phyloP scores from a whole-genome alignment of 164 flowering plant genomes.

The Saururus chinensis region DNA sequence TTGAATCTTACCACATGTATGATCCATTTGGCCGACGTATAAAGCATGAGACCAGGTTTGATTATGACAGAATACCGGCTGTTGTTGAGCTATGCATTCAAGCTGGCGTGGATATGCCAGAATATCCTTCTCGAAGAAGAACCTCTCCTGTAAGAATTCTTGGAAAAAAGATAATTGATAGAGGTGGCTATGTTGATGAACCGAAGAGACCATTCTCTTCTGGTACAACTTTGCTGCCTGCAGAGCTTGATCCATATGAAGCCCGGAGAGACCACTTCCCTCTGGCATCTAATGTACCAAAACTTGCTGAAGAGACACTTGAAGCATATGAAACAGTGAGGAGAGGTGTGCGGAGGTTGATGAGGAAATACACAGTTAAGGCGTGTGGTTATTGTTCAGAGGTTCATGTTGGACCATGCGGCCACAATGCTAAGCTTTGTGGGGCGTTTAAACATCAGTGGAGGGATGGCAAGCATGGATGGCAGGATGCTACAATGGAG shows the following conservation, averaged over 20 bases:
- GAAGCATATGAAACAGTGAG: constrained; percentile 64
- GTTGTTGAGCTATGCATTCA: constrained; percentile 92
- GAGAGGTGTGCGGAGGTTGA: constrained; percentile 47
- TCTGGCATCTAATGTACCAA: constrained; percentile 37
- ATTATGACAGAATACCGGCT: constrained; percentile 88
- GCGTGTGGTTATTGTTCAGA: constrained; percentile 96
- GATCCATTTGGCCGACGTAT: constrained; percentile 91
- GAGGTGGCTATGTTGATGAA: constrained; percentile 58
- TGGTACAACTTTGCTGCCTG: constrained; percentile 21
- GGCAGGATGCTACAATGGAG: constrained; percentile 86
- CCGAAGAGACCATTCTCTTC: constrained; percentile 30
- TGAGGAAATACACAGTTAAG: constrained; percentile 73
- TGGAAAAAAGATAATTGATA: constrained; percentile 75
- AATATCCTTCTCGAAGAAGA: constrained; percentile 80
- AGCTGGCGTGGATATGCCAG: constrained; percentile 86
- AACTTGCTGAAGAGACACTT: constrained; percentile 57
- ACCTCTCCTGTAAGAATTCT: constrained; percentile 62
- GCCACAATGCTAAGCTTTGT: constrained; percentile 86
- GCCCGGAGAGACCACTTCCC: constrained; percentile 24
- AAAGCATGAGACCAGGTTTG: constrained; percentile 70
- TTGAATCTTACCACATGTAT: constrained; percentile 84
- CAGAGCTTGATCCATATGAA: constrained; percentile 57
- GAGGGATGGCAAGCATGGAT: constrained; percentile 97
- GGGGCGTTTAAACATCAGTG: constrained; percentile 92
- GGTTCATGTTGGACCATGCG: constrained; percentile 98